These are phyloP conservation scores for Wickerhamiella qilinensis DNA, from an alignment of 805 yeast genomes.

Conservation along the genomic window DNA sequence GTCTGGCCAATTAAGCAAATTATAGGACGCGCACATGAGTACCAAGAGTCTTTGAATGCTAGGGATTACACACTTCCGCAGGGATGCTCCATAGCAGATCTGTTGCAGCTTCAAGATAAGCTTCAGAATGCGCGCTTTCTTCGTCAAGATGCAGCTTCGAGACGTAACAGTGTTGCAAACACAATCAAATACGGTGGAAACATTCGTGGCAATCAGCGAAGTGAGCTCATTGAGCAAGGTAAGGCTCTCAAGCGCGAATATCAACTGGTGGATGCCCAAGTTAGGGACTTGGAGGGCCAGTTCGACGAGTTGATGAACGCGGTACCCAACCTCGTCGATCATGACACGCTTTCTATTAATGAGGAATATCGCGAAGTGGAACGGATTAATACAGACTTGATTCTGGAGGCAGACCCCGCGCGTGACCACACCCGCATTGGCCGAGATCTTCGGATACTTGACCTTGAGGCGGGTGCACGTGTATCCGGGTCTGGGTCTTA, in stretches of 20 bases:
- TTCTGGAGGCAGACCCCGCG: constrained; percentile 1
- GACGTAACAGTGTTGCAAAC: constrained; percentile 9
- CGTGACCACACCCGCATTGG: constrained; percentile 61
- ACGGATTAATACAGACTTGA: constrained; percentile 10
- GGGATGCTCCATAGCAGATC: constrained; percentile 10
- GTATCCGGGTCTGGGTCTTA: constrained; percentile 58
- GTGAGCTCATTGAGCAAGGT: constrained; percentile 5
- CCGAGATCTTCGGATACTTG: constrained; percentile 45
- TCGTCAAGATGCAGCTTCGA: constrained; percentile 11
- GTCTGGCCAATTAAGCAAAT: constrained; percentile 12
- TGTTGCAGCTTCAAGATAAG: constrained; percentile 14
- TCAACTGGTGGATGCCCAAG: constrained; percentile 7
- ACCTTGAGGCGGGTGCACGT: constrained; percentile 53
- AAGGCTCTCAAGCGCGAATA: constrained; percentile 11
- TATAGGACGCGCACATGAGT: constrained; percentile 9
- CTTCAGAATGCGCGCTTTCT: constrained; percentile 7
- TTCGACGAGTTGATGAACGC: constrained; percentile 15
- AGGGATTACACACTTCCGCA: constrained; percentile 13
- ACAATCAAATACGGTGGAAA: constrained; percentile 5
- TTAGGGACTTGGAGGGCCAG: constrained; percentile 5
- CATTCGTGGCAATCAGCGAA: constrained; percentile 1
- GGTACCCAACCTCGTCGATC: constrained; percentile 20
- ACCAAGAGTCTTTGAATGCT: constrained; percentile 13
- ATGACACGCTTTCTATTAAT: constrained; percentile 8
- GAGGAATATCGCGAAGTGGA: constrained; percentile 13